Evolutionary conservation across 1,139 yeast species (phyloP).

Genomic region (Hemisphaericaspora subhashii): DNA sequence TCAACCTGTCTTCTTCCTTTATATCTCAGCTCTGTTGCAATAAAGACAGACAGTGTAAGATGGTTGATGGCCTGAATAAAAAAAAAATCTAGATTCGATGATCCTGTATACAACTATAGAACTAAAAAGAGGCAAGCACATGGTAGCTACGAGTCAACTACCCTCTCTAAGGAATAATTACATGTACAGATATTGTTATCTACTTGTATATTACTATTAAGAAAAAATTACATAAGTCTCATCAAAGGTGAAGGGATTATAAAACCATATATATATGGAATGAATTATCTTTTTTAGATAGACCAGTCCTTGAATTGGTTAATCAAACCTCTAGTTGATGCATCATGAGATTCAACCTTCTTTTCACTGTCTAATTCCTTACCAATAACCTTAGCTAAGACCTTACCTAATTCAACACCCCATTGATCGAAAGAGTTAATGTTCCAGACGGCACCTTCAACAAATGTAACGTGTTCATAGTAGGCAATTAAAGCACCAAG

Average conservation of each 20-base stretch:
- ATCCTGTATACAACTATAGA: too few species aligned
- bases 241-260: not conserved
- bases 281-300: constrained; percentile 10
- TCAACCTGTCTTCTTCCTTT: too few species aligned
- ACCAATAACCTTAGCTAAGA: constrained; percentile 93
- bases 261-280: constrained; percentile 2
- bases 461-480: constrained; percentile 95
- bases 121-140: too few species aligned
- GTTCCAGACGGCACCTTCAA: constrained; percentile 99
- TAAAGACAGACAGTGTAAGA: too few species aligned
- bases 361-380: constrained; percentile 70
- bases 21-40: too few species aligned
- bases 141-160: too few species aligned
- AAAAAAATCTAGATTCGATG: too few species aligned
- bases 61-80: too few species aligned
- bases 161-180: too few species aligned
- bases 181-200: too few species aligned
- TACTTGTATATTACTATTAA: not conserved
- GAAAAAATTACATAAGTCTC: constrained; percentile 3
- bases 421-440: constrained; percentile 99
- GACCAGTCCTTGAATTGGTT: constrained; percentile 94
- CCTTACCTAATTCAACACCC: constrained; percentile 99
- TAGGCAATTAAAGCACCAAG: constrained; percentile 95
- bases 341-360: constrained; percentile 72
- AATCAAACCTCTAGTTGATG: constrained; percentile 87